These are phyloP conservation scores for Areca catechu DNA, from an alignment of 176 grass and related monocot species.

Conservation along the genomic window DNA sequence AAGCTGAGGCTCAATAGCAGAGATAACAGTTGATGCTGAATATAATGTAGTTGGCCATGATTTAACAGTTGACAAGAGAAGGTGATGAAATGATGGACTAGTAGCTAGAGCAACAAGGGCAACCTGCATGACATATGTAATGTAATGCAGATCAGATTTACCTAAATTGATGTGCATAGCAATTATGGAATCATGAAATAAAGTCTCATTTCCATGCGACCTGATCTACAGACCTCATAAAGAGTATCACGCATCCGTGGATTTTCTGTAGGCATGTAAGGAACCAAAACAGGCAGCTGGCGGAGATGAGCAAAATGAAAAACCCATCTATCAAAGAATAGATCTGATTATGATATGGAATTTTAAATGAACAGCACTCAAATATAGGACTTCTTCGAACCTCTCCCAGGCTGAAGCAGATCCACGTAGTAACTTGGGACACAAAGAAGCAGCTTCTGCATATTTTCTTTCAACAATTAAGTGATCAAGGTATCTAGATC, in stretches of 20 bases:
- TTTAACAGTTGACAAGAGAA: constrained; percentile 81
- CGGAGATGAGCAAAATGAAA: constrained; percentile 96
- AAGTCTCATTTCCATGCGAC: too few species aligned
- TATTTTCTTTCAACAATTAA: constrained; percentile 98
- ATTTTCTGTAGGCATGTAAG: constrained; percentile 92
- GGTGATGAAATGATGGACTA: constrained; percentile 67
- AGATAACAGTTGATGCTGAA: constrained; percentile 73
- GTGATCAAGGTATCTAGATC: constrained; percentile 89
- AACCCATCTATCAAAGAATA: constrained; percentile 62
- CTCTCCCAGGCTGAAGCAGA: constrained; percentile 97
- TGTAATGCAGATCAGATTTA: too few species aligned
- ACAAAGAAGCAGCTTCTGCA: constrained; percentile 83
- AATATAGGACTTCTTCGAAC: constrained; percentile 32
- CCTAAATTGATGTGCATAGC: too few species aligned
- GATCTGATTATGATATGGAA: constrained; percentile 20
- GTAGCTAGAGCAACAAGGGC: constrained; percentile 87
- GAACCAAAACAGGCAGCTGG: constrained; percentile 89
- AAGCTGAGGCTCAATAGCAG: constrained; percentile 85
- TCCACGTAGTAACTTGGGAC: constrained; percentile 77
- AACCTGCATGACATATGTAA: constrained; percentile 52
- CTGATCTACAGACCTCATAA: constrained; percentile 57
- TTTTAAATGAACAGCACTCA: not conserved
- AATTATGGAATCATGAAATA: too few species aligned
- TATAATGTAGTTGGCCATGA: constrained; percentile 72
- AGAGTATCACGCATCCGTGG: constrained; percentile 84